A percentile compares a stretch with the other conserved stretches of the same genome.
Evolutionary conservation across 768 basidiomycete genomes (phyloP).

Genomic region (Pulveroboletus sp.): DNA sequence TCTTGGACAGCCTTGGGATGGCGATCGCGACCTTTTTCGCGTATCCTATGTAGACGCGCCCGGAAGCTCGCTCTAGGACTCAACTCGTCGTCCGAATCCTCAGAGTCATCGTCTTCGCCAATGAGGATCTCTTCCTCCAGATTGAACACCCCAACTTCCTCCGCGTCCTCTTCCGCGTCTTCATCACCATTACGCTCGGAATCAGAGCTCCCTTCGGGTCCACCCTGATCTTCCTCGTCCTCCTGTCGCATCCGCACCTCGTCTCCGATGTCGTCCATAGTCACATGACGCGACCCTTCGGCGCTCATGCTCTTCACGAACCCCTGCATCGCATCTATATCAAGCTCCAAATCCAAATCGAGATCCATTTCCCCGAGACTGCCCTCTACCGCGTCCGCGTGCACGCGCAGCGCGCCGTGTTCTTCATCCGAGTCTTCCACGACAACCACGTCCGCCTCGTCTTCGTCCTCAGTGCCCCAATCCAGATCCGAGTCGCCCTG

Average conservation of each 20-base stretch:
- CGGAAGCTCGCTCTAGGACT: slow-evolving; percentile 37
- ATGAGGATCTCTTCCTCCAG: slow-evolving; percentile 46
- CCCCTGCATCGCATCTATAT: slow-evolving; percentile 45
- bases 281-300: slow-evolving; percentile 44
- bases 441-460: slow-evolving; percentile 24
- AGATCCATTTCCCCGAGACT: slow-evolving; percentile 56
- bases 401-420: too few species aligned
- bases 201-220: slow-evolving; percentile 20
- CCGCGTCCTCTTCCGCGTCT: slow-evolving; percentile 16
- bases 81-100: slow-evolving; percentile 29
- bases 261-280: slow-evolving; percentile 68
- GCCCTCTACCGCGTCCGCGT: slow-evolving; percentile 29
- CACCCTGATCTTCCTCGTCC: slow-evolving; percentile 40
- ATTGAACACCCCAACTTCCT: slow-evolving; percentile 39
- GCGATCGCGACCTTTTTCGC: slow-evolving; percentile 21
- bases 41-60: slow-evolving; percentile 32
- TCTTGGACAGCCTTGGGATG: slow-evolving; percentile 9
- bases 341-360: slow-evolving; percentile 52
- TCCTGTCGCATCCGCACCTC: slow-evolving; percentile 44
- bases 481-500: slow-evolving; percentile 65
- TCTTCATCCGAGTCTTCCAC: too few species aligned
- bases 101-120: slow-evolving; percentile 31
- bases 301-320: slow-evolving; percentile 52
- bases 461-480: slow-evolving; percentile 51
- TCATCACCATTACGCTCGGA: slow-evolving; percentile 33